Conservation (phyloP, 345 rosid species). For the Hibiscus syriacus region DNA sequence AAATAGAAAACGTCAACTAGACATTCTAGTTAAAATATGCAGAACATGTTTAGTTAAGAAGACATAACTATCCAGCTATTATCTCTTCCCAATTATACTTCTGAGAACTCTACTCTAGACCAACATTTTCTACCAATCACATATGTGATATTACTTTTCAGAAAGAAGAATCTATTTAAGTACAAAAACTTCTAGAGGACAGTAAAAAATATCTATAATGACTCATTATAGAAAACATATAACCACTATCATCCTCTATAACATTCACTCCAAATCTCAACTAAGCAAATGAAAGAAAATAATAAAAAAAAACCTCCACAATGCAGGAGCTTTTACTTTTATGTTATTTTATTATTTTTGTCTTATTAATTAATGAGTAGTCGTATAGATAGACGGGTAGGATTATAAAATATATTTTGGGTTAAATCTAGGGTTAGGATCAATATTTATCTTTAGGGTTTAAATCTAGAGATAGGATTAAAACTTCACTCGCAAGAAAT, state of each 20-base stretch:
- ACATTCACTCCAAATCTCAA: too few relatives aligned
- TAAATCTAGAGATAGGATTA: too few relatives aligned
- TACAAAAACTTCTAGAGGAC: not conserved
- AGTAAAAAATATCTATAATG: not conserved
- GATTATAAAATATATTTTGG: too few relatives aligned
- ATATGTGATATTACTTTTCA: not conserved
- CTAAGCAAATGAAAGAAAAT: not conserved
- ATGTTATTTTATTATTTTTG: too few relatives aligned
- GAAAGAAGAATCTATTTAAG: not conserved
- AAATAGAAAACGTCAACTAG: not conserved
- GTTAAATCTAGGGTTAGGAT: too few relatives aligned
- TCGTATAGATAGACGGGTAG: too few relatives aligned
- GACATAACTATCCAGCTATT: not conserved
- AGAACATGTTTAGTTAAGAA: not conserved
- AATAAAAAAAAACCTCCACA: too few relatives aligned
- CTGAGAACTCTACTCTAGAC: not conserved
- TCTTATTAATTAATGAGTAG: too few relatives aligned
- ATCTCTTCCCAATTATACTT: not conserved
- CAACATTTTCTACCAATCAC: not conserved
- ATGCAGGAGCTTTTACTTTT: too few relatives aligned
- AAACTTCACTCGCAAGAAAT: too few relatives aligned
- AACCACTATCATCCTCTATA: not conserved
- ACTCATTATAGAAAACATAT: not conserved
- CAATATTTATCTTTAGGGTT: too few relatives aligned
- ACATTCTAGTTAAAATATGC: not conserved